Percentiles rank a stretch among this genome's conserved stretches.
Conservation (phyloP, 495 filamentous ascomycete species). For the Tetracladium marchalianum region DNA sequence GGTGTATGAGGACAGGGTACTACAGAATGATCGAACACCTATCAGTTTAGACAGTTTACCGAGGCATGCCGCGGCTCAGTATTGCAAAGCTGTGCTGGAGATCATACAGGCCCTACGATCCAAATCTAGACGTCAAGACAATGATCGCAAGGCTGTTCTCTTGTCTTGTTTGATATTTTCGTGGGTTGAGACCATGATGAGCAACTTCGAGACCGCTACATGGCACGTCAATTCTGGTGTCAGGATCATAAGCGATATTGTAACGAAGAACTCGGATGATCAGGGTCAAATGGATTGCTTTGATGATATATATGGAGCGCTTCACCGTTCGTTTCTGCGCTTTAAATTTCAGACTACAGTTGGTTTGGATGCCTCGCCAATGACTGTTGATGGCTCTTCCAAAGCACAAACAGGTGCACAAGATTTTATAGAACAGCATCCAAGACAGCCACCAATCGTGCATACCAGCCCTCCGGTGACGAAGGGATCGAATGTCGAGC, state of each 20-base stretch:
- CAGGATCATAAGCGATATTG: conserved; percentile 19
- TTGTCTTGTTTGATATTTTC: conserved; percentile 45
- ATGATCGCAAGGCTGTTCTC: conserved; percentile 25
- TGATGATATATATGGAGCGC: conserved; percentile 1
- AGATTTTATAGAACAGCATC: no score
- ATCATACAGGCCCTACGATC: no score
- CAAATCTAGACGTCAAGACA: no score
- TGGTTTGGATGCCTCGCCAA: no score
- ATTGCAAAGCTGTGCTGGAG: background rate
- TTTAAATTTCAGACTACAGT: conserved; percentile 1
- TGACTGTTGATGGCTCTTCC: no score
- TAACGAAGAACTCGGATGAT: background rate
- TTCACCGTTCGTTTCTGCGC: conserved; percentile 2
- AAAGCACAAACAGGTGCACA: no score
- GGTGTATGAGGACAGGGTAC: background rate
- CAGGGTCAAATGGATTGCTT: no score
- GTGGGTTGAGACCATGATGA: conserved; percentile 42
- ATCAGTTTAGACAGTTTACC: background rate
- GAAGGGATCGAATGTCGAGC: no score
- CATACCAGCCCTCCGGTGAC: no score
- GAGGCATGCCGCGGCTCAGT: background rate
- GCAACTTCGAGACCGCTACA: conserved; percentile 27
- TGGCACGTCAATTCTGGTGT: conserved; percentile 36
- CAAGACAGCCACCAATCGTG: no score
- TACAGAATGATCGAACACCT: background rate